Evolutionary conservation across 768 basidiomycete species (phyloP).

Genomic region (Daedaleopsis nitida): DNA sequence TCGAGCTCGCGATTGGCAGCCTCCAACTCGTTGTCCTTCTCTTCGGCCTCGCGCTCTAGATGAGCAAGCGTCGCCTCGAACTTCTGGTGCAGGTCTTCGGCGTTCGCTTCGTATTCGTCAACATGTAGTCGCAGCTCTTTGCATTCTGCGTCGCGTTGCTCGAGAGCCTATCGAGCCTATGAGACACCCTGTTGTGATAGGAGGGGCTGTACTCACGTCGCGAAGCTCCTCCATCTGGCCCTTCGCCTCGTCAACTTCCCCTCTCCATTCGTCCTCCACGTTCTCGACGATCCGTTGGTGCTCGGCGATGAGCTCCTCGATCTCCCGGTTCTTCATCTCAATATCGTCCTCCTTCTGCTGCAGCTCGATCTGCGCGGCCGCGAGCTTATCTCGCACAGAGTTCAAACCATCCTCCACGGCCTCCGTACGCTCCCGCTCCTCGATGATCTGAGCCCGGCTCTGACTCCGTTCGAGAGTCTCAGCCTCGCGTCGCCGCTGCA

Average conservation of each 20-base stretch:
- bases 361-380: conserved; percentile 78
- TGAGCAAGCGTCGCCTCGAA: conserved; percentile 76
- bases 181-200: background rate
- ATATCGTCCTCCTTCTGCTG: conserved; percentile 88
- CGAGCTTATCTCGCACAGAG: conserved; percentile 71
- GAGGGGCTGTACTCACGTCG: conserved; percentile 49
- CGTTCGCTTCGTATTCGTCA: conserved; percentile 73
- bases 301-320: conserved; percentile 76
- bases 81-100: conserved; percentile 68
- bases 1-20: conserved; percentile 77
- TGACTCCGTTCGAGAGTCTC: conserved; percentile 71
- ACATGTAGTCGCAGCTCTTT: conserved; percentile 74
- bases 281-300: conserved; percentile 71
- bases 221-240: conserved; percentile 78
- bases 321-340: conserved; percentile 74
- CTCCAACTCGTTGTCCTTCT: conserved; percentile 79
- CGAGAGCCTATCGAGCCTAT: conserved; percentile 53
- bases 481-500: conserved; percentile 61
- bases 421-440: conserved; percentile 74
- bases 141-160: conserved; percentile 79
- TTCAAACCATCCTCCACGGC: conserved; percentile 81
- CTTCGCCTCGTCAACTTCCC: conserved; percentile 81
- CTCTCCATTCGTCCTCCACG: conserved; percentile 85
- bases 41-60: conserved; percentile 75
- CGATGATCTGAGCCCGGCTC: conserved; percentile 69